These are phyloP conservation scores for Leccinum truebloodii DNA, from an alignment of 768 basidiomycete species.

Conservation along the genomic window DNA sequence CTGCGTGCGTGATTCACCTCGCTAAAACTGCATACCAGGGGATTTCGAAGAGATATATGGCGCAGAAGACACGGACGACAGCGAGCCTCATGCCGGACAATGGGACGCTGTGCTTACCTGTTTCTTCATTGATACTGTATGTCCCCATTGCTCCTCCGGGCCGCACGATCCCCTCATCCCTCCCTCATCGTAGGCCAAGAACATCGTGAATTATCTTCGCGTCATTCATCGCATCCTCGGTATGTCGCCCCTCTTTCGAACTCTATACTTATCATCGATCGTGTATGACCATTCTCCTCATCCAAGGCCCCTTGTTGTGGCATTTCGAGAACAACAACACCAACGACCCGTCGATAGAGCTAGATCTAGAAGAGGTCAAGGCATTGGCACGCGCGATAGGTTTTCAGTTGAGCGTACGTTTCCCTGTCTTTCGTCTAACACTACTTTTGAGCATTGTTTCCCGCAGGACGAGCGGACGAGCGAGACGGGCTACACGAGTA, in stretches of 20 bases:
- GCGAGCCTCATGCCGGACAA: constrained; percentile 68
- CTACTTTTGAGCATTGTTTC: neutral
- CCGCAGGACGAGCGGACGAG: constrained; percentile 78
- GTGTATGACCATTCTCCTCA: no score
- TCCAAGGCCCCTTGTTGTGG: constrained; percentile 85
- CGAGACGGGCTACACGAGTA: constrained; percentile 85
- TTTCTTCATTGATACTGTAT: constrained; percentile 95
- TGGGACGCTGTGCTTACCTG: constrained; percentile 94
- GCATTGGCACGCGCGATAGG: constrained; percentile 69
- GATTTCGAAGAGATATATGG: constrained; percentile 96
- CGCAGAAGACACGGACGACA: constrained; percentile 43
- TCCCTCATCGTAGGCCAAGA: constrained; percentile 66
- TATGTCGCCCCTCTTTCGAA: neutral
- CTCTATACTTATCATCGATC: neutral
- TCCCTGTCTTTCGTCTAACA: neutral
- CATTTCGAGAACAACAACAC: constrained; percentile 91
- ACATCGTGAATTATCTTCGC: constrained; percentile 86
- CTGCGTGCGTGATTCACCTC: neutral
- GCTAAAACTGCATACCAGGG: constrained; percentile 41
- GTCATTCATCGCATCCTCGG: constrained; percentile 79
- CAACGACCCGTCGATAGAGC: constrained; percentile 81
- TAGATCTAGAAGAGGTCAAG: constrained; percentile 90
- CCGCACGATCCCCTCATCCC: no score
- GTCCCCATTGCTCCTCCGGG: constrained; percentile 14
- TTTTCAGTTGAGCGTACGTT: constrained; percentile 75